phyloP scores from a whole-genome alignment of 192 early-diverging fungal species.

The Funneliformis mosseae region DNA sequence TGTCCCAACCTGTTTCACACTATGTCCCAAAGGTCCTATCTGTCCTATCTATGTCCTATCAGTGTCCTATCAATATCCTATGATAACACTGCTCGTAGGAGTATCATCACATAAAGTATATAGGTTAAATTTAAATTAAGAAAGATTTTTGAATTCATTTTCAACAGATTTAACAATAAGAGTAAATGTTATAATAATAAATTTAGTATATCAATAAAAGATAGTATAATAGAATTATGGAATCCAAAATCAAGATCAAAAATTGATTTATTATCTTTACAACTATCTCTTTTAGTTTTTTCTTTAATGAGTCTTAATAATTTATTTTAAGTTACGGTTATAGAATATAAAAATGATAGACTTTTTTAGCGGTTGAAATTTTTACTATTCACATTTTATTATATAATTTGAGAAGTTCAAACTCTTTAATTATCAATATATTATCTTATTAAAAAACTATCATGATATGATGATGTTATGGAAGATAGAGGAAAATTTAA shows the following conservation, averaged over 20 bases:
- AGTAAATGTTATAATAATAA: slow-evolving; percentile 74
- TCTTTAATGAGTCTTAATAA: slow-evolving; percentile 37
- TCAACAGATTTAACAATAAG: slow-evolving; percentile 69
- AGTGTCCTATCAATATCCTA: no score
- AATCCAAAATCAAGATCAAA: slow-evolving; percentile 78
- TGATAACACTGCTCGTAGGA: no score
- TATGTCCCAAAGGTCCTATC: no score
- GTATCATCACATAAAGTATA: slow-evolving; percentile 85
- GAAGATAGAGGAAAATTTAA: slow-evolving; percentile 63
- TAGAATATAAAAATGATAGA: slow-evolving; percentile 85
- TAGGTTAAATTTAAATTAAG: slow-evolving; percentile 89
- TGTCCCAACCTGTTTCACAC: no score
- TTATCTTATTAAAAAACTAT: slow-evolving; percentile 83
- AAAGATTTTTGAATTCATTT: slow-evolving; percentile 86
- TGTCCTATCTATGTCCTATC: no score
- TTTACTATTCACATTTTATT: slow-evolving; percentile 87
- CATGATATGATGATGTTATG: slow-evolving; percentile 70
- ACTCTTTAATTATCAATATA: slow-evolving; percentile 96
- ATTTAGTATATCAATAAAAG: slow-evolving; percentile 86
- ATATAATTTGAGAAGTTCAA: slow-evolving; percentile 87
- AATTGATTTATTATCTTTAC: slow-evolving; percentile 68
- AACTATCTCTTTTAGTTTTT: slow-evolving; percentile 43
- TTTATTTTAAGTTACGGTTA: slow-evolving; percentile 67
- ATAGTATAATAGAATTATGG: slow-evolving; percentile 94
- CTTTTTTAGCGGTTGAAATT: slow-evolving; percentile 84